phyloP scores from a whole-genome alignment of 139 green algal species.

The Chlamydomonas schloesseri region DNA sequence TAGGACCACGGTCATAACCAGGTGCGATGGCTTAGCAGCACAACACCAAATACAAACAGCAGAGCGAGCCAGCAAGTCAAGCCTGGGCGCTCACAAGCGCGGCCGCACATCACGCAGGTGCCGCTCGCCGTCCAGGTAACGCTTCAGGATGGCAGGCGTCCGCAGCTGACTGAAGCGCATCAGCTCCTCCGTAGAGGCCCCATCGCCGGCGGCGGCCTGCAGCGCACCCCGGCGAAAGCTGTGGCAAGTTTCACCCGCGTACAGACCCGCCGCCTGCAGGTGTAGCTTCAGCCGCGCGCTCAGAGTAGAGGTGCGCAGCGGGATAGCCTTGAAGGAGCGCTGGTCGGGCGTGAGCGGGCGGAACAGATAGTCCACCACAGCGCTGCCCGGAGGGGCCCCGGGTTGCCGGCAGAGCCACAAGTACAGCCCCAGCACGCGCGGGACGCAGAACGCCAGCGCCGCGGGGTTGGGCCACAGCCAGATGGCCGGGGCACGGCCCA shows the following conservation, averaged over 20 bases:
- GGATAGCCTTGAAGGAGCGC: not conserved
- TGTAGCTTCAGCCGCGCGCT: not conserved
- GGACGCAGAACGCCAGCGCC: not conserved
- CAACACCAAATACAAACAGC: no score
- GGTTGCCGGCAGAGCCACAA: not conserved
- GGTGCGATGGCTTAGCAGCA: no score
- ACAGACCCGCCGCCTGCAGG: not conserved
- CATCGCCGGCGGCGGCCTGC: not conserved
- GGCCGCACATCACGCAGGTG: no score
- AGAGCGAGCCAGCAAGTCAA: no score
- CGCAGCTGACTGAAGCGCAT: not conserved
- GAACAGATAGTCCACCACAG: not conserved
- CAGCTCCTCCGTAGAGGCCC: not conserved
- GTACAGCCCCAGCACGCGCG: not conserved
- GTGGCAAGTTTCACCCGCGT: conserved; percentile 7
- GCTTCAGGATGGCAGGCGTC: not conserved
- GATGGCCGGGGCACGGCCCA: not conserved
- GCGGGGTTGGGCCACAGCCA: not conserved
- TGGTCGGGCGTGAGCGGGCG: not conserved
- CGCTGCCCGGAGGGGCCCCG: not conserved
- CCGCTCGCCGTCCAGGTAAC: no score
- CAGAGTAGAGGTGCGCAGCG: not conserved
- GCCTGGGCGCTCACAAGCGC: no score
- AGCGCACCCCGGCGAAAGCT: conserved; percentile 6
- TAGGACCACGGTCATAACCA: no score